Conservation (phyloP, 148 eudicot genomes). For the Chenopodium formosanum region DNA sequence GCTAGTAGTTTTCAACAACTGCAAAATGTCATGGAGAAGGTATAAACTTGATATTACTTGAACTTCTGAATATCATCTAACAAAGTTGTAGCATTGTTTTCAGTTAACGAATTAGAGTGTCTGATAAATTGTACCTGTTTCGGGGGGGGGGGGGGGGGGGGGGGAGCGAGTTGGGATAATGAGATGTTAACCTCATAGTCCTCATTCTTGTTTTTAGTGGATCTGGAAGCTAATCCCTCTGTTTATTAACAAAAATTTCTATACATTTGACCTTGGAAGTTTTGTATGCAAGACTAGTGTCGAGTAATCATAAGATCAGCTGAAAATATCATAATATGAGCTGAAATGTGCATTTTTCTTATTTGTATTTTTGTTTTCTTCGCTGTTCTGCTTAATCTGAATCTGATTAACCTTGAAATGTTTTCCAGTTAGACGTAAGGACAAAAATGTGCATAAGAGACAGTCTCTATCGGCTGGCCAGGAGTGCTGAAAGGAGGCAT, state of each 20-base stretch:
- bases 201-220: background rate
- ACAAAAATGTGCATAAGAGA: slow-evolving; percentile 86
- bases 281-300: background rate
- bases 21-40: slow-evolving; percentile 83
- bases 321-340: background rate
- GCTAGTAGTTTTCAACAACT: slow-evolving; percentile 78
- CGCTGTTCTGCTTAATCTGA: background rate
- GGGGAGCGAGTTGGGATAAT: no score
- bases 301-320: background rate
- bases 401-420: slow-evolving; percentile 29
- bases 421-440: slow-evolving; percentile 68
- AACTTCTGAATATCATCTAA: background rate
- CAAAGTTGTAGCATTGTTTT: background rate
- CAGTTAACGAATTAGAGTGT: background rate
- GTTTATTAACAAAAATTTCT: background rate
- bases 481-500: slow-evolving; percentile 80
- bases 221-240: background rate
- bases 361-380: background rate
- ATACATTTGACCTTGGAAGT: background rate
- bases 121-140: slow-evolving; percentile 1
- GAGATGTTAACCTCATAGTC: background rate
- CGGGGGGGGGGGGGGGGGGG: background rate
- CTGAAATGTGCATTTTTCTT: background rate
- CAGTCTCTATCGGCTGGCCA: slow-evolving; percentile 86
- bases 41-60: slow-evolving; percentile 23